Conservation (phyloP, 73 alveolate genomes). For the Paramecium tetraurelia region DNA sequence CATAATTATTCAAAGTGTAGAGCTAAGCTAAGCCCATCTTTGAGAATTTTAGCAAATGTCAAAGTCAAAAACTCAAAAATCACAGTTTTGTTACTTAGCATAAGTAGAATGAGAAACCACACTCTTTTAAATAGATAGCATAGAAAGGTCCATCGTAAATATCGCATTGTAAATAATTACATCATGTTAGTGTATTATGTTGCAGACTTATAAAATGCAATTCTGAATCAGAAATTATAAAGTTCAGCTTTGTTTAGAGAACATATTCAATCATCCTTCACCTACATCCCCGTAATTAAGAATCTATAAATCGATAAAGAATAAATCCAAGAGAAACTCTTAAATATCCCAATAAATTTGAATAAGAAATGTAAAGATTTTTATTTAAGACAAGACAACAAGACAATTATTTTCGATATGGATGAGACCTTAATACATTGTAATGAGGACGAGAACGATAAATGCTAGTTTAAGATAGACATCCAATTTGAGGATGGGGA, state of each 20-base stretch:
- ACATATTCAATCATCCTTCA: not conserved
- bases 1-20: not conserved
- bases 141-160: not conserved
- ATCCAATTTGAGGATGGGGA: conserved; percentile 80
- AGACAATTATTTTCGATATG: conserved; percentile 81
- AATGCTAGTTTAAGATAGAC: conserved; percentile 65
- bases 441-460: conserved; percentile 69
- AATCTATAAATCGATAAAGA: not conserved
- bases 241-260: not conserved
- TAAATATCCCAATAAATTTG: not conserved
- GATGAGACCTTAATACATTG: conserved; percentile 95
- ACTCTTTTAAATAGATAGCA: not conserved
- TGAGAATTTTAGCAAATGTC: not conserved
- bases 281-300: not conserved
- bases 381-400: conserved; percentile 51
- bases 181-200: not conserved
- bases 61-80: not conserved
- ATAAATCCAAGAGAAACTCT: not conserved
- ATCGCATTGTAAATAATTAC: not conserved
- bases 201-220: not conserved
- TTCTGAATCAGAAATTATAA: not conserved
- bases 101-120: not conserved
- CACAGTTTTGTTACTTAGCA: not conserved
- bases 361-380: not conserved
- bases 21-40: not conserved